Percentiles rank a stretch among this genome's conserved stretches.
phyloP scores from a whole-genome alignment of 495 filamentous ascomycete genomes.

The Parmelia sp. region DNA sequence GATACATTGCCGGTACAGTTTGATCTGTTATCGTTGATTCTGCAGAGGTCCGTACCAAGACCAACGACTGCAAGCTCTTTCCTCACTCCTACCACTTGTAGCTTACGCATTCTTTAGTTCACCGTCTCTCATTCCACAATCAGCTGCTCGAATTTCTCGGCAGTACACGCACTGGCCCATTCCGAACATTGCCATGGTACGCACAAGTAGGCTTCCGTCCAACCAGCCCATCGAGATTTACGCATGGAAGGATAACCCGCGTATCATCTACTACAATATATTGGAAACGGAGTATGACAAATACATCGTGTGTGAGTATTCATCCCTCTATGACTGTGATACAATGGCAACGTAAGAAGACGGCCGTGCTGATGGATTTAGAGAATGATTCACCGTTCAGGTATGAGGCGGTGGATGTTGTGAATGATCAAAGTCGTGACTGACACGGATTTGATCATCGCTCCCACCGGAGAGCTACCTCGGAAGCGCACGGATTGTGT shows the following conservation, averaged over 20 bases:
- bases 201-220: background rate
- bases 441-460: background rate
- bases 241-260: background rate
- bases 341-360: background rate
- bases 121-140: background rate
- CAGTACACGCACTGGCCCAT: background rate
- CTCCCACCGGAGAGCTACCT: background rate
- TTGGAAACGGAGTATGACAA: background rate
- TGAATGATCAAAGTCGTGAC: background rate
- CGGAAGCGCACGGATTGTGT: conserved; percentile 1
- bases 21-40: background rate
- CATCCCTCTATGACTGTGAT: background rate
- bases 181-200: background rate
- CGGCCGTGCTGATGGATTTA: background rate
- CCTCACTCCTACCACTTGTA: background rate
- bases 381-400: background rate
- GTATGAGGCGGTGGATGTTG: background rate
- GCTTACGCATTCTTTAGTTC: background rate
- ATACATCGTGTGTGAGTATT: background rate
- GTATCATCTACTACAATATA: background rate
- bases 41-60: background rate
- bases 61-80: background rate
- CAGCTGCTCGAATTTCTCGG: background rate
- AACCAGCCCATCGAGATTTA: background rate
- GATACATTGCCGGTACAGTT: background rate